phyloP scores from a whole-genome alignment of 2,329 filamentous ascomycete species.

The Xylariaceae sp. region DNA sequence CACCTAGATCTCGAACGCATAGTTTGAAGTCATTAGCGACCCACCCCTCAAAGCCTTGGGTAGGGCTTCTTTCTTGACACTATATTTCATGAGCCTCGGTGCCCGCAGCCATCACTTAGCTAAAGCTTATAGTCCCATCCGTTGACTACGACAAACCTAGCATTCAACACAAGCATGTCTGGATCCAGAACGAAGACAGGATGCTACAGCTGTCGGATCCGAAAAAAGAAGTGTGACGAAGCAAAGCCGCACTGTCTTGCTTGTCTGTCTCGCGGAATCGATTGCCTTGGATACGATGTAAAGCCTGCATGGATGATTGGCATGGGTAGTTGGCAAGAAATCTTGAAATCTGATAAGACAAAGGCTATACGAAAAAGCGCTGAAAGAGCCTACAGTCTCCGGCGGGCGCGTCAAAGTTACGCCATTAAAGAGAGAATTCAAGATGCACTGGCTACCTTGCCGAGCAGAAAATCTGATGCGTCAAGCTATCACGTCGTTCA shows the following conservation, averaged over 20 bases:
- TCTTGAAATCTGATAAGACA: neutral
- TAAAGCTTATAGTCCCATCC: too few relatives aligned
- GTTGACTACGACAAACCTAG: too few relatives aligned
- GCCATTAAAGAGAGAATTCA: neutral
- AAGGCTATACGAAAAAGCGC: neutral
- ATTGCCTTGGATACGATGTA: neutral
- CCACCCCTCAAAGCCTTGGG: too few relatives aligned
- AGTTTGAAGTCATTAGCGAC: too few relatives aligned
- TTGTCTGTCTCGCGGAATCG: neutral
- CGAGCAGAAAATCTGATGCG: too few relatives aligned
- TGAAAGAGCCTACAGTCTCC: neutral
- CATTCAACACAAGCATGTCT: neutral
- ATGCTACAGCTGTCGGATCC: neutral
- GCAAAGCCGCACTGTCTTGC: neutral
- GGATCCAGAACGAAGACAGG: neutral
- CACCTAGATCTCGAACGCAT: too few relatives aligned
- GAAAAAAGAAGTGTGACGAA: neutral
- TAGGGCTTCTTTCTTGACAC: too few relatives aligned
- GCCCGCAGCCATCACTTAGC: too few relatives aligned
- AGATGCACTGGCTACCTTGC: neutral
- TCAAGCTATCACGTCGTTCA: too few relatives aligned
- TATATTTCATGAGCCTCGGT: too few relatives aligned
- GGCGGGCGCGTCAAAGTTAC: neutral
- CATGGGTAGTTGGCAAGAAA: neutral
- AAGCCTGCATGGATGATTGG: neutral